These are phyloP conservation scores for Rhizoclosmatium globosum DNA, from an alignment of 192 early-diverging fungal genomes.

Conservation along the genomic window DNA sequence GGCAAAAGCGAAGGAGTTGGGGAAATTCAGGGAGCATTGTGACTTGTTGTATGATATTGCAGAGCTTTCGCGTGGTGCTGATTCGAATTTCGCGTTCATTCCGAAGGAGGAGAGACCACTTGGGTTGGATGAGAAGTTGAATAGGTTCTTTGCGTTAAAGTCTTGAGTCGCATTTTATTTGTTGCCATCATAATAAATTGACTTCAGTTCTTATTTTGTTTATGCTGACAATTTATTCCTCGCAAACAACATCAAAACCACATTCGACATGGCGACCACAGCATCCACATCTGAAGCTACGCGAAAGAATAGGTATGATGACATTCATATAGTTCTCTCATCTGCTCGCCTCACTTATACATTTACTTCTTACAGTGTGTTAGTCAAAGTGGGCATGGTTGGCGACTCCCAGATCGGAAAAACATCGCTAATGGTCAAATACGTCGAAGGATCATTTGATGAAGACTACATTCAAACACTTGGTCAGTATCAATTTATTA, in stretches of 20 bases:
- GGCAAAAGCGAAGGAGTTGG: slow-evolving; percentile 44
- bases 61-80: neutral
- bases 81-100: slow-evolving; percentile 15
- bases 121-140: slow-evolving; percentile 19
- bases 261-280: neutral
- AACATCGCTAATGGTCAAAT: slow-evolving; percentile 96
- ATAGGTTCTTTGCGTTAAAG: slow-evolving; percentile 12
- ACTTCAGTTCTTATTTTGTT: neutral
- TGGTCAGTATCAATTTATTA: slow-evolving; percentile 53
- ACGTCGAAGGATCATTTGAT: slow-evolving; percentile 94
- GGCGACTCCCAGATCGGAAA: slow-evolving; percentile 97
- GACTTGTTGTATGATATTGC: slow-evolving; percentile 41
- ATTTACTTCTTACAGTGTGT: slow-evolving; percentile 62
- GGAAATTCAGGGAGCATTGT: slow-evolving; percentile 49
- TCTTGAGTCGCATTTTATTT: neutral
- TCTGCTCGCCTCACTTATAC: neutral
- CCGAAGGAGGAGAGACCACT: neutral
- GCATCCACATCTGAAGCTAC: neutral
- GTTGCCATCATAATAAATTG: too few relatives aligned
- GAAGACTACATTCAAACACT: slow-evolving; percentile 96
- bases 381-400: slow-evolving; percentile 95
- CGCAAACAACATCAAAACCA: too few relatives aligned
- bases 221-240: neutral
- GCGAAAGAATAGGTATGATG: slow-evolving; percentile 19
- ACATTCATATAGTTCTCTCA: neutral